These are phyloP conservation scores for Neonectria sp. DNA, from an alignment of 2,329 filamentous ascomycete species.

Conservation along the genomic window DNA sequence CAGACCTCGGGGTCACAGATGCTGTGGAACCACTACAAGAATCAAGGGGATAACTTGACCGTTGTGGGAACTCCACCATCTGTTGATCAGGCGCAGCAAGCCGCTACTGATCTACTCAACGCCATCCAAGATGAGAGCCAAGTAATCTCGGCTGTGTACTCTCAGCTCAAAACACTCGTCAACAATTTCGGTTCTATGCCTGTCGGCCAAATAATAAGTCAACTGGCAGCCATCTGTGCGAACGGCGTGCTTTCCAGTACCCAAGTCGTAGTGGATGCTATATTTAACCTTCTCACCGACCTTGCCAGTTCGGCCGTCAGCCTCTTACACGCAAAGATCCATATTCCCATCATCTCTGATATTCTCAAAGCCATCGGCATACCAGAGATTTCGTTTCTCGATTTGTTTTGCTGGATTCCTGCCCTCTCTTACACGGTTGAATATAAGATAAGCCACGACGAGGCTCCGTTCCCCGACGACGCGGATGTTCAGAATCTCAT, in stretches of 20 bases:
- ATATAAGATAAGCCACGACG: not conserved
- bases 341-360: conserved; percentile 14
- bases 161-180: not conserved
- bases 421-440: not conserved
- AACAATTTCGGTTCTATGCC: not conserved
- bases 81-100: not conserved
- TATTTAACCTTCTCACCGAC: not conserved
- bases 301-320: not conserved
- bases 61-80: not conserved
- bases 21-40: not conserved
- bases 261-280: not conserved
- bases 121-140: not conserved
- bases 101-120: not conserved
- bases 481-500: not conserved
- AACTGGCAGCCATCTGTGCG: not conserved
- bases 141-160: not conserved
- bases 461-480: not conserved
- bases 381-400: conserved; percentile 8
- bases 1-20: not conserved
- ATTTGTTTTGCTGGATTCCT: conserved; percentile 4
- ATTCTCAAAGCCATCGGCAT: conserved; percentile 4
- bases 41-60: not conserved
- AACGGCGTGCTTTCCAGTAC: conserved; percentile 1
- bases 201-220: not conserved
- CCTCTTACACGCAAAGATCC: not conserved